Percentiles rank a stretch among this genome's conserved stretches.
Evolutionary conservation across 306 rosid genomes (phyloP).

Genomic region (Crataegus laevigata): DNA sequence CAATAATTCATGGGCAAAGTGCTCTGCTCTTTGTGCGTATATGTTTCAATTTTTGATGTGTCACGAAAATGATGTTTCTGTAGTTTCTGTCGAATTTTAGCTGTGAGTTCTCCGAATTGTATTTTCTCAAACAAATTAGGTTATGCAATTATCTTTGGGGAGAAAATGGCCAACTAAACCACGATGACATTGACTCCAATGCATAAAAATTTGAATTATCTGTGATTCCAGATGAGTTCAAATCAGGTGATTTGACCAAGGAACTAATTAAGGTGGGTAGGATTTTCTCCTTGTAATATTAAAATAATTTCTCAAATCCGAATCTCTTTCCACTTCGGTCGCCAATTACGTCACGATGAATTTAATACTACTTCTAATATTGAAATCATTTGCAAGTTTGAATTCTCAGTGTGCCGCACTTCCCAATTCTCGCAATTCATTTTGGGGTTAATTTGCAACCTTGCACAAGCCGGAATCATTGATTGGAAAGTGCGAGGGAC

Average conservation of each 20-base stretch:
- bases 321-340: neutral
- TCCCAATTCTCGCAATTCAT: neutral
- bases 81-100: neutral
- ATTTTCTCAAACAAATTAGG: neutral
- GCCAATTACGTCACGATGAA: neutral
- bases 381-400: too few species aligned
- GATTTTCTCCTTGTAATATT: neutral
- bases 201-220: too few species aligned
- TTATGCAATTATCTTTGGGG: neutral
- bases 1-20: slow-evolving; percentile 18
- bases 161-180: too few species aligned
- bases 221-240: too few species aligned
- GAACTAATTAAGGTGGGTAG: neutral
- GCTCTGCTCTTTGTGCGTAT: neutral
- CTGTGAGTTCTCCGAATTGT: neutral
- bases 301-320: neutral
- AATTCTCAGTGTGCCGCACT: neutral
- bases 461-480: neutral
- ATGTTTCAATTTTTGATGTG: neutral
- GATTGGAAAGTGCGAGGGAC: neutral
- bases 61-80: slow-evolving; percentile 2
- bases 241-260: too few species aligned
- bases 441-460: neutral
- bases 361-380: neutral
- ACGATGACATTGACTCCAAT: too few species aligned